Evolutionary conservation across 2,329 filamentous ascomycete species (phyloP).

Genomic region (Colletotrichum tamarilloi): DNA sequence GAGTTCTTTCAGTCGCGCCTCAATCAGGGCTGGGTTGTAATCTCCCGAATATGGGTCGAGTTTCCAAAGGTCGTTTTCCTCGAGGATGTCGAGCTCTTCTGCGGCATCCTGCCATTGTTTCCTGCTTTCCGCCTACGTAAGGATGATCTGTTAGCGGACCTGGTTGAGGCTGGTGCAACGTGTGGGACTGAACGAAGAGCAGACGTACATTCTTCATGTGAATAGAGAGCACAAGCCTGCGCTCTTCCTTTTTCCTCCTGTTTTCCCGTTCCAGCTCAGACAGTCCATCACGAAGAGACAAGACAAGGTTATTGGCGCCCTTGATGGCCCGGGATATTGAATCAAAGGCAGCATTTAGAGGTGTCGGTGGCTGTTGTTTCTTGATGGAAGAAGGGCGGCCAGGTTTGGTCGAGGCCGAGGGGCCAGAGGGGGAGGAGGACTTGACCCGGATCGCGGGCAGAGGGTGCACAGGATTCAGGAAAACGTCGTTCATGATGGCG

Average conservation of each 20-base stretch:
- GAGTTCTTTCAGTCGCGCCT: conserved; percentile 76
- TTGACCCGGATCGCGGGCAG: conserved; percentile 24
- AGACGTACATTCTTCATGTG: conserved; percentile 73
- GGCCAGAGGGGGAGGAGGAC: conserved; percentile 1
- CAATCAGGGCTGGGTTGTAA: conserved; percentile 78
- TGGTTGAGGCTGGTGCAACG: background rate
- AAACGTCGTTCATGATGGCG: conserved; percentile 35
- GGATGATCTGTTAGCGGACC: background rate
- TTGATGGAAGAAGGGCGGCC: conserved; percentile 22
- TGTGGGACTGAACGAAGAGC: background rate
- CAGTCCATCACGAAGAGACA: conserved; percentile 65
- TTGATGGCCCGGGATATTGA: conserved; percentile 47
- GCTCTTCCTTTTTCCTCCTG: conserved; percentile 62
- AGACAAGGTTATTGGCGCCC: conserved; percentile 53
- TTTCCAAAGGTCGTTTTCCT: conserved; percentile 88
- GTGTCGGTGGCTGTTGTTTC: conserved; percentile 10
- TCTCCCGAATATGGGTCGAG: conserved; percentile 68
- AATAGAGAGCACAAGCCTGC: conserved; percentile 70
- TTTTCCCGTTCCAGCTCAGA: conserved; percentile 61
- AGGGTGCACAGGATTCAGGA: conserved; percentile 34
- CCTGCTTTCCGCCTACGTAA: conserved; percentile 71
- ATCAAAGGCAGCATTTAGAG: conserved; percentile 27
- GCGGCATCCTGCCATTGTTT: conserved; percentile 82
- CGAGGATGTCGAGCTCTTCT: conserved; percentile 79
- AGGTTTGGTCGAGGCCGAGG: conserved; percentile 21